Evolutionary conservation across 192 early-diverging fungal genomes (phyloP).

Genomic region (Coemansia sp.): DNA sequence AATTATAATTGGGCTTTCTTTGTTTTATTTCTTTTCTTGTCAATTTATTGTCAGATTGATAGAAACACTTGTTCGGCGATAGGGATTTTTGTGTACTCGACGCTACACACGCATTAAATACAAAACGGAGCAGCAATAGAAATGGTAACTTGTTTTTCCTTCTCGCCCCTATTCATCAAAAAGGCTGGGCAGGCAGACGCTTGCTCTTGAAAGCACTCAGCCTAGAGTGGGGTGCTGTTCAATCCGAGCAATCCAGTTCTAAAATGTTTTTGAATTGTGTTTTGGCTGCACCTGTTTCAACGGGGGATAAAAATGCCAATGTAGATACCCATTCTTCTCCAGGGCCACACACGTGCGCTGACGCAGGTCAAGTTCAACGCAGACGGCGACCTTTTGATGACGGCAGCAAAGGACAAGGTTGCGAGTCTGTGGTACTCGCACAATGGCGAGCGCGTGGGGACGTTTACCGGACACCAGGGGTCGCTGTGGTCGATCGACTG

Average conservation of each 20-base stretch:
- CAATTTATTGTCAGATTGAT: constrained; percentile 2
- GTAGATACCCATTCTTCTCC: constrained; percentile 85
- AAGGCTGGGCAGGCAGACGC: too few relatives aligned
- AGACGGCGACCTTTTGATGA: constrained; percentile 97
- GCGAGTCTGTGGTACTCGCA: constrained; percentile 96
- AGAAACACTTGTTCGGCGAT: not conserved
- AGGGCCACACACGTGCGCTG: constrained; percentile 95
- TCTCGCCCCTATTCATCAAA: not conserved
- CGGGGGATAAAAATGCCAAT: not conserved
- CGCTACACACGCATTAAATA: not conserved
- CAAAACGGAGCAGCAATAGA: not conserved
- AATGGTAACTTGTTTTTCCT: not conserved
- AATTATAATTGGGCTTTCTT: constrained; percentile 2
- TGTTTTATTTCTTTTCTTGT: constrained; percentile 10
- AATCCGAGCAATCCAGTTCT: not conserved
- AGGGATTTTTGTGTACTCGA: not conserved
- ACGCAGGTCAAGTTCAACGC: constrained; percentile 98
- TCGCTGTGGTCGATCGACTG: constrained; percentile 95
- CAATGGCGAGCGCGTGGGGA: constrained; percentile 97
- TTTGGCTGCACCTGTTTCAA: not conserved
- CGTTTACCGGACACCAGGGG: constrained; percentile 90
- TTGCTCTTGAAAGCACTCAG: not conserved
- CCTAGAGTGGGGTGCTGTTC: too few relatives aligned
- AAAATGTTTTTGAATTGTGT: not conserved
- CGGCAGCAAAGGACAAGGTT: constrained; percentile 91